Evolutionary conservation across 78 protist genomes (phyloP), one percentile per base, ranked within the genome.

Genomic region (Cavenderia fasciculata): DNA sequence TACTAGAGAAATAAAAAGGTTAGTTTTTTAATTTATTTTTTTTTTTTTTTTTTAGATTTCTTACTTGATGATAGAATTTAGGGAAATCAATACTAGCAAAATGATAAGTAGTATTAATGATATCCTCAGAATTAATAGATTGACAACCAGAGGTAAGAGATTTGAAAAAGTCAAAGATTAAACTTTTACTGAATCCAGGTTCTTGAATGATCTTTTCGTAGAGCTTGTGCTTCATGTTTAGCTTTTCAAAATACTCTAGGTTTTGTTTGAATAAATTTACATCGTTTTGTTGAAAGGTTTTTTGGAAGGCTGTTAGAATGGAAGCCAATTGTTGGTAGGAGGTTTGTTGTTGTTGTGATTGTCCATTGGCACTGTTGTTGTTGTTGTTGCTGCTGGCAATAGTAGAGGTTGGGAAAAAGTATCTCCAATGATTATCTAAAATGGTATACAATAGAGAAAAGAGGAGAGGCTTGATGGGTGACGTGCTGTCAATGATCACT

Each of bases 221-320:
- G 38, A 78, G 66, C 51, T 78, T 78, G 3, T 62, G 18, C 11
- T 43, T 78, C 6, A 16, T n/a, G 4, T 78, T 78, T 18, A 78
- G 62, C 47, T 78, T 78, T 65, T 65, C 87, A 65, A 78, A 78
- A 27, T 23, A 21, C 12, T 78, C 87, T 33, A 78, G 44, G 27
- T 78, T 78, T 40, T 78, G 87, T 44, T 78, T 78, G 31, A 78
- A 78, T 78, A 78, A 51, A 65, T 78, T 78, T 63, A 78, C 75
- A 78, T 78, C 75, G 41, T 62, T 78, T 65, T 78, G 76, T 65
- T 78, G 73, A 46, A 78, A 78, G 41, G 74, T 36, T 23, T 18
- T 51, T 52, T 78, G 87, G 66, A 78, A 78, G 11, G 87, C 66
- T 18, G 57, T 2, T 12, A 78, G 31, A 2, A 78, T 61, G 6